Conservation (phyloP, 331 rosid species). For the Phaseolus coccineus region DNA sequence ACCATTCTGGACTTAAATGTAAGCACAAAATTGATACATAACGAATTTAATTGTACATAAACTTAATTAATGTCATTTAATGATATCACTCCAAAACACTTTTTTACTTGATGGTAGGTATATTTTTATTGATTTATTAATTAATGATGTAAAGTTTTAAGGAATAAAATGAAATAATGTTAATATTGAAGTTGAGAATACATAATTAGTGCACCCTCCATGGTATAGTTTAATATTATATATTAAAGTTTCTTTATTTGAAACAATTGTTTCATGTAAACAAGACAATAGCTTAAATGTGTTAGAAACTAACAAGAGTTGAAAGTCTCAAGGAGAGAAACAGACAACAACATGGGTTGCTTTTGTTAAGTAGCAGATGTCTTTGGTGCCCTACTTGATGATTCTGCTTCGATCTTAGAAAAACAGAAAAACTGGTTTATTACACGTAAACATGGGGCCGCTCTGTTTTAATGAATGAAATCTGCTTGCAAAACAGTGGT, state of each 20-base stretch:
- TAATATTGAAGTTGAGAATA: too few relatives aligned
- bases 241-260: neutral
- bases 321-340: neutral
- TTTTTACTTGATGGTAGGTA: too few relatives aligned
- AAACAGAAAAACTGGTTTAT: neutral
- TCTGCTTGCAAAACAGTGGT: slow-evolving; percentile 36
- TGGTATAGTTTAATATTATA: too few relatives aligned
- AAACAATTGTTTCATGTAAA: neutral
- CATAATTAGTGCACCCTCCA: too few relatives aligned
- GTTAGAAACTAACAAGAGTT: slow-evolving; percentile 3
- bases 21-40: too few relatives aligned
- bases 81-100: too few relatives aligned
- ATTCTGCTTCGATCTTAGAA: slow-evolving; percentile 36
- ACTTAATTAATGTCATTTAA: too few relatives aligned
- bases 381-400: slow-evolving; percentile 34
- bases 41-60: too few relatives aligned
- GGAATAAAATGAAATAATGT: too few relatives aligned
- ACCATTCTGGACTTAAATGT: too few relatives aligned
- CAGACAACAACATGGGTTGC: neutral
- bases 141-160: too few relatives aligned
- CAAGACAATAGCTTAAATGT: neutral
- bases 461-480: slow-evolving; percentile 4
- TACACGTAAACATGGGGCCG: slow-evolving; percentile 10
- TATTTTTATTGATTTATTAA: too few relatives aligned
- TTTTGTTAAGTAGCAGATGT: slow-evolving; percentile 27